Evolutionary conservation across 139 green algal species (phyloP), one percentile per base, ranked within the genome.

Genomic region (Chlamydomonas urium): DNA sequence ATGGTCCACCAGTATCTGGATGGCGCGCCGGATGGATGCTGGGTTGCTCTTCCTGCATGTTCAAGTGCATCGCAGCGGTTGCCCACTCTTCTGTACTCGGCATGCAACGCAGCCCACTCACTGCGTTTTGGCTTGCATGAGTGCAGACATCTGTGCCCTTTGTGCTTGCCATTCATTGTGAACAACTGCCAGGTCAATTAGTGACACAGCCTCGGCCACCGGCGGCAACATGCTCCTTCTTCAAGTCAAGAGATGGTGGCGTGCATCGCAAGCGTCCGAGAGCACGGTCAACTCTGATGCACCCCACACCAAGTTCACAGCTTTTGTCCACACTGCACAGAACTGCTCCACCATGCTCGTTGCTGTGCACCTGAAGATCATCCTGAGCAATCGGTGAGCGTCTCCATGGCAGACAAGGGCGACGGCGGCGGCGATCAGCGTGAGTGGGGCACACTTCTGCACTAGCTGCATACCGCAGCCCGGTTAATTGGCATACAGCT

Each of bases 1-100:
- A 42, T 82, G 77, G 66, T 82, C 77, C 6, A 79, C 71, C 24
- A 82, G 66, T 1, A 82, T 82, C 24, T 82, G 77, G 2, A 82
- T 57, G 48, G 66, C 57, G 0, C 72, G 47, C 10, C 77, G 47
- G 4, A 82, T 66, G 4, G 71, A 66, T 5, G 71, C 65, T n/a
- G 76, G 76, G 3, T 72, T 75, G 32, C 66, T 72, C 26, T 77
- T 65, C 71, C 75, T 81, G 75, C 65, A 62, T n/a, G n/a, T n/a
- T n/a, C n/a, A n/a, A n/a, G n/a, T n/a, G n/a, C n/a, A n/a, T n/a
- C n/a, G n/a, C n/a, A n/a, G n/a, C n/a, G n/a, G n/a, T n/a, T n/a
- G n/a, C n/a, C n/a, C n/a, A n/a, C n/a, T n/a, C n/a, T n/a, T n/a
- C n/a, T n/a, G n/a, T n/a, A n/a, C n/a, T n/a, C n/a, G n/a, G n/a